Base-by-base conservation (phyloP, 768 basidiomycete genomes). In the Podaxis sp. region DNA sequence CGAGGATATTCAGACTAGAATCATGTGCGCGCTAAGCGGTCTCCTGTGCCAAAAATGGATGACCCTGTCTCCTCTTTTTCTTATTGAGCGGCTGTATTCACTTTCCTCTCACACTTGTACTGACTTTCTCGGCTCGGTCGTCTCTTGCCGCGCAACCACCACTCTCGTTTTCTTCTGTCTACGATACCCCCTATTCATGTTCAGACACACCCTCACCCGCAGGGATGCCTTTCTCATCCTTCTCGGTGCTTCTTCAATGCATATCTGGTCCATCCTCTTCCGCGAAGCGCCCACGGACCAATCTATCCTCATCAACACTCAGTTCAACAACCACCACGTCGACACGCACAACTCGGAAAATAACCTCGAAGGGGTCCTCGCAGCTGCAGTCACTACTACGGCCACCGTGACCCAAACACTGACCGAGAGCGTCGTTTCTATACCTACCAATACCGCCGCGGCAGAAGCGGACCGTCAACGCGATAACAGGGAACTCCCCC, bases 171-270 rank as follows among this genome's bases (percentile, higher is more conserved):
- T 56, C 40, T 27, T 40, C 40, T 33, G 36, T 46, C 55, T 56
- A 40, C 24, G 37, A 56, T 24, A 43, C 6, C 22, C 47, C 12
- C 15, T 19, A 17, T 51, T 51, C 49, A 65, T 79, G 54, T 71
- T 79, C 54, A 72, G 79, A 67, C 77, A 80, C 38, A 64, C 75
- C 41, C 68, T 86, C 33, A 78, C 85, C 7, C 75, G 82, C 33
- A 78, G 85, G 36, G 87, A 89, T 74, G 86, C 80, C 19, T 65
- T 87, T 60, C 82, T 89, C 63, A 71, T 88, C 59, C 76, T 87
- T 47, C 64, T 86, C 13, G 87, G 87, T 22, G 86, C 85, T 0
- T 74, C 79, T 17, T 75, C 75, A 22, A 85, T 84, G 80, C 83
- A 87, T 64, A 59, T 87, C 38, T 79, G 82, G 74, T 73, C 80